Evolutionary conservation across 148 eudicot genomes (phyloP).

Genomic region (Camellia granthamiana): DNA sequence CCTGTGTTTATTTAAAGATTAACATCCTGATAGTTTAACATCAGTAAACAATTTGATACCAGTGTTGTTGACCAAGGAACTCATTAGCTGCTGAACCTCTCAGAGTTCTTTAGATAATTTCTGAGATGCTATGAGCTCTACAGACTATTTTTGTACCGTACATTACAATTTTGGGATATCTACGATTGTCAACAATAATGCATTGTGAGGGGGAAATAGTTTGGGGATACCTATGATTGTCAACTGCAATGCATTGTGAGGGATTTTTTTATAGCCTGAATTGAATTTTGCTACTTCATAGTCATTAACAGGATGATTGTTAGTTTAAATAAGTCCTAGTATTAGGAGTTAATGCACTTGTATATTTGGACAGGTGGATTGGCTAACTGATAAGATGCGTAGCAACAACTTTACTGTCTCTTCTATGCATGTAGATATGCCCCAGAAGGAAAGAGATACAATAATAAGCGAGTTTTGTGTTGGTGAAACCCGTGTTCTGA

Average conservation of each 20-base stretch:
- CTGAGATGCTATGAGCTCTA: background rate
- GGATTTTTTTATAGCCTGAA: background rate
- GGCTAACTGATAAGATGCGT: conserved; percentile 96
- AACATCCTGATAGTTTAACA: conserved; percentile 4
- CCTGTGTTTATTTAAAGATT: background rate
- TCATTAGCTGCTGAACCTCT: background rate
- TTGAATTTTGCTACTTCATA: background rate
- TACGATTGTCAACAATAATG: too few relatives aligned
- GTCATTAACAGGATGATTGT: background rate
- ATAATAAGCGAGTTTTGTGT: conserved; percentile 80
- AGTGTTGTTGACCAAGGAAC: background rate
- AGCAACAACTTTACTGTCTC: conserved; percentile 82
- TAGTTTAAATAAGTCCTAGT: too few relatives aligned
- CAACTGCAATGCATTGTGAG: too few relatives aligned
- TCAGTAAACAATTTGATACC: background rate
- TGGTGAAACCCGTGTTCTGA: conserved; percentile 83
- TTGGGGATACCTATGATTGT: too few relatives aligned
- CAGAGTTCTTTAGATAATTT: background rate
- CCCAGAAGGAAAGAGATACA: conserved; percentile 97
- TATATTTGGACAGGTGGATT: conserved; percentile 61
- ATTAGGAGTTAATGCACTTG: too few relatives aligned
- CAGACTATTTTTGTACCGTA: background rate
- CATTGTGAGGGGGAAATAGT: too few relatives aligned
- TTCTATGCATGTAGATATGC: conserved; percentile 99
- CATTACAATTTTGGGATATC: too few relatives aligned